Evolutionary conservation across 352 stramenopile genomes (phyloP).

Genomic region (Phytophthora pistaciae): DNA sequence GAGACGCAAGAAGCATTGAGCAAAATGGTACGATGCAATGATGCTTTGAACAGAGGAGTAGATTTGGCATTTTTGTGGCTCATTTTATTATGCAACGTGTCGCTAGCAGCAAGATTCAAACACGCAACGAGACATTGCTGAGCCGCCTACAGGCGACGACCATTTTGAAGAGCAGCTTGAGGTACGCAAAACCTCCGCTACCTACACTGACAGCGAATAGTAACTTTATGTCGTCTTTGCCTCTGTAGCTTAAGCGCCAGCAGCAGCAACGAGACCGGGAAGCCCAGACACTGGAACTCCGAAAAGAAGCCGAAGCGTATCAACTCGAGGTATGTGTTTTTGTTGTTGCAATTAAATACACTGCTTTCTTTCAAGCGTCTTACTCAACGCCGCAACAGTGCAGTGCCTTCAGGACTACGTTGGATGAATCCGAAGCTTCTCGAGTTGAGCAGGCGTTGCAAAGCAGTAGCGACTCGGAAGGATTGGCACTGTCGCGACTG

Average conservation of each 20-base stretch:
- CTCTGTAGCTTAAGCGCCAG: slow-evolving; percentile 19
- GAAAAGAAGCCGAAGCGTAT: slow-evolving; percentile 34
- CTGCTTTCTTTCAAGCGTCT: background rate
- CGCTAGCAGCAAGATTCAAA: slow-evolving; percentile 1
- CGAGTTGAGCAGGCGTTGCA: slow-evolving; percentile 32
- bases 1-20: slow-evolving; percentile 33
- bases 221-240: background rate
- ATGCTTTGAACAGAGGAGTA: background rate
- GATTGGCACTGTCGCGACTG: slow-evolving; percentile 31
- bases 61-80: background rate
- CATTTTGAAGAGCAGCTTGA: slow-evolving; percentile 18
- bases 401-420: slow-evolving; percentile 10
- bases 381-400: slow-evolving; percentile 7
- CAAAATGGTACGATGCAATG: slow-evolving; percentile 34
- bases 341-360: no score
- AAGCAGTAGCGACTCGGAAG: background rate
- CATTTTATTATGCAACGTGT: background rate
- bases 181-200: slow-evolving; percentile 3
- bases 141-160: slow-evolving; percentile 4
- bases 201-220: background rate
- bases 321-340: slow-evolving; percentile 23
- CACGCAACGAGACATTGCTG: background rate
- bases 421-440: slow-evolving; percentile 28
- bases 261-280: slow-evolving; percentile 33
- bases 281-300: slow-evolving; percentile 25